Percentiles rank a stretch among this genome's conserved stretches.
Evolutionary conservation across 495 filamentous ascomycete species (phyloP).

Genomic region (Lasiosphaeria miniovina): DNA sequence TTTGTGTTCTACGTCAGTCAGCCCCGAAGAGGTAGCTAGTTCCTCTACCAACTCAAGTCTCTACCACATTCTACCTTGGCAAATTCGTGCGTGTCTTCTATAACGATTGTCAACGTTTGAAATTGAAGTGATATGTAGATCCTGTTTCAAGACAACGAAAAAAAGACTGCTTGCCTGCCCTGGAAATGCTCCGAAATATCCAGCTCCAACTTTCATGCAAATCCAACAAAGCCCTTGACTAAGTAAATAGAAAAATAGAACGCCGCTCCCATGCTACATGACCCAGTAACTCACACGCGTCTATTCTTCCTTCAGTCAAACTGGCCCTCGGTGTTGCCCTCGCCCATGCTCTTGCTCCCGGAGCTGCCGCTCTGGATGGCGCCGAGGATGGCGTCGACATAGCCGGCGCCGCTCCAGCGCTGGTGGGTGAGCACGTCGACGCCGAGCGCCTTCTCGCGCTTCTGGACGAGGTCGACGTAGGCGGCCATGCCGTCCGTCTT

Average conservation of each 20-base stretch:
- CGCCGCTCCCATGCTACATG: background rate
- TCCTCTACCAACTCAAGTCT: no score
- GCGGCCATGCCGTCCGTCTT: constrained; percentile 92
- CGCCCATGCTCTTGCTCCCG: constrained; percentile 76
- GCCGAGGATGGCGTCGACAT: constrained; percentile 90
- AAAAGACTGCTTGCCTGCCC: no score
- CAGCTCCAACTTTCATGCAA: no score
- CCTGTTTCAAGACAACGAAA: no score
- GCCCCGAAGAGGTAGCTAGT: no score
- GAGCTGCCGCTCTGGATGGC: constrained; percentile 89
- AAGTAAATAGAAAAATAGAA: constrained; percentile 1
- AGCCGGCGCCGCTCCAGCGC: constrained; percentile 93
- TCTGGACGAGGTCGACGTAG: constrained; percentile 87
- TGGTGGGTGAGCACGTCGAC: constrained; percentile 96
- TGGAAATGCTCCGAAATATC: no score
- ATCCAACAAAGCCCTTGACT: no score
- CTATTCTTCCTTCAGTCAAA: constrained; percentile 34
- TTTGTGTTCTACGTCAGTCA: no score
- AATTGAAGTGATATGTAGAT: no score
- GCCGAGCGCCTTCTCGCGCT: constrained; percentile 84
- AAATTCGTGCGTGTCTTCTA: no score
- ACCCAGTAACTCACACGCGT: background rate
- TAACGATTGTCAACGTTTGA: no score
- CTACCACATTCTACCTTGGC: no score
- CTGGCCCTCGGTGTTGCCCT: constrained; percentile 71